Percentiles rank a stretch among this genome's conserved stretches.
These are phyloP conservation scores for Nectriaceae sp. DNA, from an alignment of 2,329 filamentous ascomycete genomes.

Conservation along the genomic window DNA sequence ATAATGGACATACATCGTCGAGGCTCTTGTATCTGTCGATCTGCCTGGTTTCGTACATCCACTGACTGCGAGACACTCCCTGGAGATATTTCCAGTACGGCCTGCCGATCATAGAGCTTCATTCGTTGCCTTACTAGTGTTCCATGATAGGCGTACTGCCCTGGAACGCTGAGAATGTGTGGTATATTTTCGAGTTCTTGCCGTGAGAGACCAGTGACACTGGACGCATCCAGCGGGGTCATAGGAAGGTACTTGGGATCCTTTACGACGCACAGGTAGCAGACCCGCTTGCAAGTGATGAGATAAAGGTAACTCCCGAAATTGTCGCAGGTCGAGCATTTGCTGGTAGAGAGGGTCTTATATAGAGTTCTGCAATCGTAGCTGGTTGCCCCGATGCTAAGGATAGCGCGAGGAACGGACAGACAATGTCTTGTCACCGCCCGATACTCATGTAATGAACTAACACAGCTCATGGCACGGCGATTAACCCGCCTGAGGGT, in stretches of 20 bases:
- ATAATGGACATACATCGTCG: slow-evolving; percentile 8
- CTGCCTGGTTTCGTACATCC: not conserved
- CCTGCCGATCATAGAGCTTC: slow-evolving; percentile 4
- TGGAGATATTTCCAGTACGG: not conserved
- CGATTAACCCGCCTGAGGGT: slow-evolving; percentile 36
- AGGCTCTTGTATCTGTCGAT: not conserved
- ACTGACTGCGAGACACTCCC: not conserved
- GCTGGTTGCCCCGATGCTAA: slow-evolving; percentile 31
- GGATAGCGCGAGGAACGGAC: slow-evolving; percentile 31
- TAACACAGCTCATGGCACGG: slow-evolving; percentile 34
- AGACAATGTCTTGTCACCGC: slow-evolving; percentile 29
- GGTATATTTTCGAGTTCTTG: not conserved
- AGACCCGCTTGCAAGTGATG: slow-evolving; percentile 39
- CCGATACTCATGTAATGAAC: slow-evolving; percentile 36
- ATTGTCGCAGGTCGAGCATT: slow-evolving; percentile 37
- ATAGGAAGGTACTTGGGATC: slow-evolving; percentile 31
- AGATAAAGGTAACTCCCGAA: slow-evolving; percentile 42
- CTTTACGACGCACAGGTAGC: slow-evolving; percentile 38
- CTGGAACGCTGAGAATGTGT: slow-evolving; percentile 7
- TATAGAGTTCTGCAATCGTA: slow-evolving; percentile 36
- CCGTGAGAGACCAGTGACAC: not conserved
- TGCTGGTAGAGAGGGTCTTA: slow-evolving; percentile 29
- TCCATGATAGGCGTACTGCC: slow-evolving; percentile 1
- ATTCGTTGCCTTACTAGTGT: not conserved
- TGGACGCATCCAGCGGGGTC: not conserved